Evolutionary conservation across 2,329 filamentous ascomycete genomes (phyloP).

Genomic region (Beauveria scarabaeidicola): DNA sequence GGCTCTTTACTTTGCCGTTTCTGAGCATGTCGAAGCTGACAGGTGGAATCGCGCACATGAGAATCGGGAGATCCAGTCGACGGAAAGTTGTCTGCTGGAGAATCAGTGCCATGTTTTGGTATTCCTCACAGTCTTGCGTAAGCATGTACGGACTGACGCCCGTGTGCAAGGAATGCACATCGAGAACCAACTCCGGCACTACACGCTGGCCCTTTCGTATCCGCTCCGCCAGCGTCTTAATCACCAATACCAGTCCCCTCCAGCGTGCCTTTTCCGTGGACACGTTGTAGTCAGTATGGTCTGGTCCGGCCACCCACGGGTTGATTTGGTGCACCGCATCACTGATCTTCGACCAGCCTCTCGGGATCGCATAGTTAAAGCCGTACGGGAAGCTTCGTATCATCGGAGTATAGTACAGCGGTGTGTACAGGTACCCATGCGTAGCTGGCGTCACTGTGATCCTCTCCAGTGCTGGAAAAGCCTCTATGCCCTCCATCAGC

Average conservation of each 20-base stretch:
- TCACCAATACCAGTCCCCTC: conserved; percentile 24
- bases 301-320: background rate
- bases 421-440: conserved; percentile 27
- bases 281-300: background rate
- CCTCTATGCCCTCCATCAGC: conserved; percentile 24
- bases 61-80: background rate
- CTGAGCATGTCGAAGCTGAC: background rate
- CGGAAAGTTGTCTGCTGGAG: background rate
- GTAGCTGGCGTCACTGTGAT: conserved; percentile 31
- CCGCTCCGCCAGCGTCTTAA: conserved; percentile 18
- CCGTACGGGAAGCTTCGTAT: background rate
- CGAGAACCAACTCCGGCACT: conserved; percentile 28
- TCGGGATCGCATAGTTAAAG: background rate
- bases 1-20: conserved; percentile 11
- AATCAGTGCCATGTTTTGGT: conserved; percentile 16
- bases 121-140: conserved; percentile 18
- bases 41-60: background rate
- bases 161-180: conserved; percentile 21
- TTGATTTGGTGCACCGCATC: too few species aligned
- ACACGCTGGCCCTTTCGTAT: conserved; percentile 14
- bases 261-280: conserved; percentile 13
- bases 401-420: conserved; percentile 22
- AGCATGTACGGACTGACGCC: conserved; percentile 26
- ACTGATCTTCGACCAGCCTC: background rate
- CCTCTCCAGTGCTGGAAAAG: conserved; percentile 26